Conservation (phyloP, 2,329 filamentous ascomycete species). For the Hymenoscyphus albidus region DNA sequence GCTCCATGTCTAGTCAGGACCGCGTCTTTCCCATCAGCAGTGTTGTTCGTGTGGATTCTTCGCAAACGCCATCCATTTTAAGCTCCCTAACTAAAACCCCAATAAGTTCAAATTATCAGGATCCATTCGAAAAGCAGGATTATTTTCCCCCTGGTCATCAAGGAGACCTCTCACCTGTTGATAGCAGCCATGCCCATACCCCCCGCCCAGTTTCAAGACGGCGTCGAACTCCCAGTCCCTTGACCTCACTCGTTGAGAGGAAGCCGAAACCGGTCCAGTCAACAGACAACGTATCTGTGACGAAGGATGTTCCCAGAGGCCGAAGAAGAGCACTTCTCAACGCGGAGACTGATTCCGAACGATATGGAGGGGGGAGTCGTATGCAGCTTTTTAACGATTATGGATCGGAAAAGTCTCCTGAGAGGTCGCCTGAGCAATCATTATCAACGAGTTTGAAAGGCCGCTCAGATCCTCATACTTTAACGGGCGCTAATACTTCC, state of each 20-base stretch:
- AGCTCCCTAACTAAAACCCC: background rate
- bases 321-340: constrained; percentile 6
- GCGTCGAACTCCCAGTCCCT: constrained; percentile 3
- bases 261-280: background rate
- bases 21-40: constrained; percentile 32
- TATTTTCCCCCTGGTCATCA: constrained; percentile 18
- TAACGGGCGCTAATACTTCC: background rate
- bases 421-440: background rate
- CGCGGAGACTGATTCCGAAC: constrained; percentile 12
- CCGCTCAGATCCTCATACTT: background rate
- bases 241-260: background rate
- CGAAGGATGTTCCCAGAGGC: background rate
- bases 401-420: background rate
- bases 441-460: background rate
- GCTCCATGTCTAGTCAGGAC: constrained; percentile 12
- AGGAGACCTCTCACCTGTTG: background rate
- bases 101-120: constrained; percentile 5
- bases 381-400: background rate
- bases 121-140: constrained; percentile 20
- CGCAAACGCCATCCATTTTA: constrained; percentile 23
- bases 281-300: background rate
- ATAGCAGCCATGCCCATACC: constrained; percentile 11
- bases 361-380: constrained; percentile 14
- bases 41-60: constrained; percentile 29
- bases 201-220: background rate